Conservation (phyloP, 768 basidiomycete genomes). For the Russula vinacea region DNA sequence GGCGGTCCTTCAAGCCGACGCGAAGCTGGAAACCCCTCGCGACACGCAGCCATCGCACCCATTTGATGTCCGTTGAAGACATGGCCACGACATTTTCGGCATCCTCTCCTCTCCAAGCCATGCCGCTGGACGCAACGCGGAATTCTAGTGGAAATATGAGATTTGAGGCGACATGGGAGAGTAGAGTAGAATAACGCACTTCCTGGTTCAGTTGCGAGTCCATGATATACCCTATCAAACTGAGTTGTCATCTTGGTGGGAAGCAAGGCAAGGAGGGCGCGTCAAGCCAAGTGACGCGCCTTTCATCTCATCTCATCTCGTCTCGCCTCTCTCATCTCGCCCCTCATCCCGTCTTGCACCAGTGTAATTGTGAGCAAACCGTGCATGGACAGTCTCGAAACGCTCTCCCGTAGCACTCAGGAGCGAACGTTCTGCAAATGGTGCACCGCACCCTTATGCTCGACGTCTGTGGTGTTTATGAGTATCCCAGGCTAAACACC, state of each 20-base stretch:
- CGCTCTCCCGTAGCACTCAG: constrained; percentile 50
- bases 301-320: not conserved
- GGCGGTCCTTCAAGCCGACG: constrained; percentile 73
- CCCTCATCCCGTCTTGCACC: not conserved
- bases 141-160: constrained; percentile 51
- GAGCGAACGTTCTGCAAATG: constrained; percentile 86
- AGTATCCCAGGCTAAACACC: constrained; percentile 77
- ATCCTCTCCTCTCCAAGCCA: constrained; percentile 90
- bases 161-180: not conserved
- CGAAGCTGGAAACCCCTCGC: constrained; percentile 90
- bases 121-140: constrained; percentile 83
- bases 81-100: constrained; percentile 61
- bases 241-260: constrained; percentile 61
- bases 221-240: constrained; percentile 84
- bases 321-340: not conserved
- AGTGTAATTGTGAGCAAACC: not conserved
- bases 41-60: constrained; percentile 88
- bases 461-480: constrained; percentile 21
- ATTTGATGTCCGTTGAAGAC: constrained; percentile 72
- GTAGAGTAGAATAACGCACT: constrained; percentile 55
- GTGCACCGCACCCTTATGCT: constrained; percentile 40
- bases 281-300: constrained; percentile 29
- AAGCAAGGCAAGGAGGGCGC: constrained; percentile 12
- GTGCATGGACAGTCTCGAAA: constrained; percentile 57
- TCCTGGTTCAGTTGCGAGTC: constrained; percentile 65